Conservation (phyloP, 2,329 filamentous ascomycete genomes). For the Parastagonospora nodorum region DNA sequence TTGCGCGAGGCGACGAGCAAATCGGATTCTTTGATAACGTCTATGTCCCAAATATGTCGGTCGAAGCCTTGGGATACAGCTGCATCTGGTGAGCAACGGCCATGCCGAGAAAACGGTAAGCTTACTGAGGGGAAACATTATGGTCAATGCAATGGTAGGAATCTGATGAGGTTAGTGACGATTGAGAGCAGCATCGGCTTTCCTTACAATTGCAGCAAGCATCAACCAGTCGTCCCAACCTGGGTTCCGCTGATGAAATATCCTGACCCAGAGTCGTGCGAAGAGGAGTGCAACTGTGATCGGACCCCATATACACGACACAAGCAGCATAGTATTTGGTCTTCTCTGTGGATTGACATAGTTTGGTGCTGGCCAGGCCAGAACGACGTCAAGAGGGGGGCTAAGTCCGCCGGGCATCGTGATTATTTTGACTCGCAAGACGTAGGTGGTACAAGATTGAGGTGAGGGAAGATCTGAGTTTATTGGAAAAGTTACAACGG, state of each 20-base stretch:
- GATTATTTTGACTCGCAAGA: not conserved
- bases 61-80: conserved; percentile 25
- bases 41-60: conserved; percentile 35
- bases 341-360: conserved; percentile 26
- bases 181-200: not conserved
- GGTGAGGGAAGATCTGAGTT: no score
- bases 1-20: conserved; percentile 26
- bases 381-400: conserved; percentile 28
- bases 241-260: conserved; percentile 28
- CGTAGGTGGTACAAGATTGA: no score
- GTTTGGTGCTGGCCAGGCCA: conserved; percentile 33
- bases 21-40: conserved; percentile 10
- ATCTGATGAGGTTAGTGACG: conserved; percentile 18
- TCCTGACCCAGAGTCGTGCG: conserved; percentile 35
- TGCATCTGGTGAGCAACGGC: conserved; percentile 15
- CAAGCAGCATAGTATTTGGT: conserved; percentile 21
- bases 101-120: not conserved
- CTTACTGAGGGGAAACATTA: conserved; percentile 28
- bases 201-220: conserved; percentile 28
- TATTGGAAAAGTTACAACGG: conserved; percentile 1
- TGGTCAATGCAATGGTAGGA: conserved; percentile 23
- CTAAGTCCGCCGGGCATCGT: conserved; percentile 39
- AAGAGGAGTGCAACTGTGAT: conserved; percentile 29
- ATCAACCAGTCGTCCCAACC: conserved; percentile 41
- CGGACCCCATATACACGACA: conserved; percentile 28